These are phyloP conservation scores for Diaporthe sp. DNA, from an alignment of 2,329 filamentous ascomycete genomes.

Conservation along the genomic window DNA sequence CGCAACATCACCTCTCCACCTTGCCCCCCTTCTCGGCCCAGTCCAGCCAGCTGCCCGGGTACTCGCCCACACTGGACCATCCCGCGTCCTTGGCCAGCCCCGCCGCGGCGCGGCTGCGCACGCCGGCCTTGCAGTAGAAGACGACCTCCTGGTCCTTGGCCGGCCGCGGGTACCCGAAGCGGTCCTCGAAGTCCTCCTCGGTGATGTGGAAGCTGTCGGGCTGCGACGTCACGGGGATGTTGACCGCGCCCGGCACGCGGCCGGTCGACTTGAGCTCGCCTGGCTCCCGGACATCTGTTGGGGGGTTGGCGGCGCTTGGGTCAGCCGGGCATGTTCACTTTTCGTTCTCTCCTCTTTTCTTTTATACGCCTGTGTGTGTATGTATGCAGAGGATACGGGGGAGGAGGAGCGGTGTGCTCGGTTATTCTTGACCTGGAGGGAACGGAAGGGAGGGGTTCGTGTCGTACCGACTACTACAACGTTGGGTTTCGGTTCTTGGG, in stretches of 20 bases:
- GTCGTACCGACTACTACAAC: slow-evolving; percentile 63
- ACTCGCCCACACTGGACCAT: slow-evolving; percentile 80
- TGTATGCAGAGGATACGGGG: not conserved
- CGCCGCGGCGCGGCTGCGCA: slow-evolving; percentile 84
- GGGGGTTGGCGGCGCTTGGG: too few species aligned
- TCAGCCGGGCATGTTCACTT: not conserved
- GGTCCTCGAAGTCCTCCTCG: slow-evolving; percentile 84
- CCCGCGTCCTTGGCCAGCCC: slow-evolving; percentile 82
- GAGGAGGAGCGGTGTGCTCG: not conserved
- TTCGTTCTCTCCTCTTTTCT: not conserved
- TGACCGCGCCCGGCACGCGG: slow-evolving; percentile 84
- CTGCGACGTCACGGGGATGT: slow-evolving; percentile 82
- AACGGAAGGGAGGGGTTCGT: not conserved
- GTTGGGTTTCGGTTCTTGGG: slow-evolving; percentile 48
- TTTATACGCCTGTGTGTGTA: not conserved
- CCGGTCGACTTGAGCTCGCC: slow-evolving; percentile 74
- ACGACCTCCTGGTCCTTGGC: slow-evolving; percentile 71
- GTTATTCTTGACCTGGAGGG: not conserved
- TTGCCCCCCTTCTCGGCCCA: slow-evolving; percentile 82
- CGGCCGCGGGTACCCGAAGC: slow-evolving; percentile 83
- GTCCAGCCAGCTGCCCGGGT: slow-evolving; percentile 83
- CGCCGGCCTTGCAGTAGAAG: slow-evolving; percentile 95
- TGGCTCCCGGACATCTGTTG: slow-evolving; percentile 79
- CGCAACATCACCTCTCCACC: slow-evolving; percentile 55
- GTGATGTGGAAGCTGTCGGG: slow-evolving; percentile 85